Conservation (phyloP, 768 basidiomycete species). For the Chalciporus pseudorubinellus region DNA sequence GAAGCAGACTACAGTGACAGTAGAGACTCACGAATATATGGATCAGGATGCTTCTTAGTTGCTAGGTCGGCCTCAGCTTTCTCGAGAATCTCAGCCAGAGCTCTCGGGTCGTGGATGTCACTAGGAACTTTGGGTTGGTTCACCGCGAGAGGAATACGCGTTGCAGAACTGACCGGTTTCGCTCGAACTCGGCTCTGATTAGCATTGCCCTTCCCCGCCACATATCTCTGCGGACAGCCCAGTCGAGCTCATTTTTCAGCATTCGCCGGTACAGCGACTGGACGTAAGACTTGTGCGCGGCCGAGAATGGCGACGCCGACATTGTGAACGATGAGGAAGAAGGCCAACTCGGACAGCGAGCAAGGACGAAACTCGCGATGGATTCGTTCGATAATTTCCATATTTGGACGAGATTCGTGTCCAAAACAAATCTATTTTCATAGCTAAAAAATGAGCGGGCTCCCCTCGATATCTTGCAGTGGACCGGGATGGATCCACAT, state of each 20-base stretch:
- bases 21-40: slow-evolving; percentile 81
- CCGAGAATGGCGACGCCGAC: slow-evolving; percentile 62
- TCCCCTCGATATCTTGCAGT: not conserved
- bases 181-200: slow-evolving; percentile 91
- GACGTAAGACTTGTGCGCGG: slow-evolving; percentile 79
- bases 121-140: slow-evolving; percentile 37
- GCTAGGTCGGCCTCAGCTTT: slow-evolving; percentile 77
- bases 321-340: slow-evolving; percentile 32
- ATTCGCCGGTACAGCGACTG: slow-evolving; percentile 89
- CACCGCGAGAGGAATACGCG: slow-evolving; percentile 14
- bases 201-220: slow-evolving; percentile 84
- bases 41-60: slow-evolving; percentile 78
- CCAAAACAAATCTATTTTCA: not conserved
- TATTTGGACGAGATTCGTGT: not conserved
- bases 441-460: not conserved
- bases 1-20: not conserved
- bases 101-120: slow-evolving; percentile 81
- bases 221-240: slow-evolving; percentile 81
- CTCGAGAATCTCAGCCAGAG: slow-evolving; percentile 71
- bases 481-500: slow-evolving; percentile 66
- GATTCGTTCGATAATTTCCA: not conserved
- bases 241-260: slow-evolving; percentile 85
- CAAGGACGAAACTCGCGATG: not conserved
- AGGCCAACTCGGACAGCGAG: not conserved
- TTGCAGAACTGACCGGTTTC: slow-evolving; percentile 62